phyloP scores from a whole-genome alignment of 352 stramenopile genomes.

The Elongisporangium anandrum region DNA sequence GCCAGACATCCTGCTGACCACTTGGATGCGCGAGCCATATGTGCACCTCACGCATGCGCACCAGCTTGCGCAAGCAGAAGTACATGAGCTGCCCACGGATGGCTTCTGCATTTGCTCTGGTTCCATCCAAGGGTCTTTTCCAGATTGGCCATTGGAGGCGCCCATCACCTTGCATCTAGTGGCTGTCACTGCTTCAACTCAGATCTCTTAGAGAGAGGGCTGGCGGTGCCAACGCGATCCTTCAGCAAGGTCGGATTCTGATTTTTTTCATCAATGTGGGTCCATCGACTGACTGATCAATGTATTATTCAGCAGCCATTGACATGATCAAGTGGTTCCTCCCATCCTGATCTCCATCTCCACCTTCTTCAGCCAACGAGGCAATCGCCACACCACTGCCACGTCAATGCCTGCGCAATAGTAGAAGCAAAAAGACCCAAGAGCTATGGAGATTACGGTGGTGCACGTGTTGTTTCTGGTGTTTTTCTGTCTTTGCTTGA shows the following conservation, averaged over 20 bases:
- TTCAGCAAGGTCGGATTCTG: not conserved
- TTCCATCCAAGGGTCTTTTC: not conserved
- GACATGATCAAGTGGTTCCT: not conserved
- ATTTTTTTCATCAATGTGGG: not conserved
- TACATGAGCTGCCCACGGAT: not conserved
- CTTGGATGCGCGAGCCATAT: not conserved
- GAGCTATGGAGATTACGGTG: too few relatives aligned
- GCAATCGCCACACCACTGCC: too few relatives aligned
- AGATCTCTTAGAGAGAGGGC: not conserved
- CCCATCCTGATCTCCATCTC: not conserved
- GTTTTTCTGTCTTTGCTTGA: not conserved
- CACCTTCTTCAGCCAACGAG: too few relatives aligned
- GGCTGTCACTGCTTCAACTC: not conserved
- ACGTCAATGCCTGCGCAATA: too few relatives aligned
- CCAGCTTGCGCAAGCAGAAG: not conserved
- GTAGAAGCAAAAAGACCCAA: too few relatives aligned
- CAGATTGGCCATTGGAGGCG: too few relatives aligned
- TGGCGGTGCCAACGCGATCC: not conserved
- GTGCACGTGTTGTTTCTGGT: not conserved
- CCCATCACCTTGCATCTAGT: not conserved
- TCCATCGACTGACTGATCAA: not conserved
- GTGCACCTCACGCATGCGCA: not conserved
- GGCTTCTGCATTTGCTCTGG: not conserved
- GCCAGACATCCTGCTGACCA: not conserved
- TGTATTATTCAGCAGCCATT: not conserved